Conservation (phyloP, 441 rosid genomes). For the Croton laevigatus region DNA sequence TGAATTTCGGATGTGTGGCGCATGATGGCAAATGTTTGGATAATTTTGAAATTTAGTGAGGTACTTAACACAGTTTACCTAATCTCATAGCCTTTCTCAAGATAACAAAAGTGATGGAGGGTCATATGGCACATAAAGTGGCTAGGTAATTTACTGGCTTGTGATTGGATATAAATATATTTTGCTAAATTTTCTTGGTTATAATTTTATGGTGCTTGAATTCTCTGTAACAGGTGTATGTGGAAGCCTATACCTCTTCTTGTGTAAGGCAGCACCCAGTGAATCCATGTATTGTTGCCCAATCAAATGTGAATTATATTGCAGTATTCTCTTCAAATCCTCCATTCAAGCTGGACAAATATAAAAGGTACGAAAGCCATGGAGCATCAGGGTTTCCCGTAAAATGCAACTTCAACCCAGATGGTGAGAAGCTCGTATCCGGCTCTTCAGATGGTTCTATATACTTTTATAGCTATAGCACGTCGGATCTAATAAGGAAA, state of each 20-base stretch:
- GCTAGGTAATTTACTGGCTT: neutral
- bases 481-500: conserved; percentile 48
- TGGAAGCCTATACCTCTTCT: conserved; percentile 83
- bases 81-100: neutral
- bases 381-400: conserved; percentile 76
- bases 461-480: conserved; percentile 48
- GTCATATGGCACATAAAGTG: neutral
- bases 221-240: conserved; percentile 52
- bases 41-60: neutral
- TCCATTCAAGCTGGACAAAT: conserved; percentile 83
- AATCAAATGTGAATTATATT: conserved; percentile 79
- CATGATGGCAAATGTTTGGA: neutral
- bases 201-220: conserved; percentile 1
- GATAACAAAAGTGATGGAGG: neutral
- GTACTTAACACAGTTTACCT: neutral
- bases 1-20: neutral
- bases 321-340: conserved; percentile 69
- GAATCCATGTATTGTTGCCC: conserved; percentile 65
- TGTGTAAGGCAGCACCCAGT: conserved; percentile 61
- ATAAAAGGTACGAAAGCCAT: conserved; percentile 64
- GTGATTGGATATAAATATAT: neutral
- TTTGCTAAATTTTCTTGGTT: neutral
- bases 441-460: conserved; percentile 76
- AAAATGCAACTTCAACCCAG: conserved; percentile 69
- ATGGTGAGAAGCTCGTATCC: conserved; percentile 56